Conservation (phyloP, 306 rosid genomes). For the Glycine latifolia region DNA sequence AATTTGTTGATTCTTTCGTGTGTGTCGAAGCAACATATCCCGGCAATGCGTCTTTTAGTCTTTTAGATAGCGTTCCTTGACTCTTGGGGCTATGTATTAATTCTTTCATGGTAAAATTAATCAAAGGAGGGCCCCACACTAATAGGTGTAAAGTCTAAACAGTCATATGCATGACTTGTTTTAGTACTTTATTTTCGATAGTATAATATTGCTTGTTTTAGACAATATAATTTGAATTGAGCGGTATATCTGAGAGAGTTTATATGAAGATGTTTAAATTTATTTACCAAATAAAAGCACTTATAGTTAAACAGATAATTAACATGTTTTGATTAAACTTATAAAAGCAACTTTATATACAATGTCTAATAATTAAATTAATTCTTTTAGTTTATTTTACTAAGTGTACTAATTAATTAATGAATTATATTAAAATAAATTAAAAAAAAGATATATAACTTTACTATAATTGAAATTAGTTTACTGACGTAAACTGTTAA, state of each 20-base stretch:
- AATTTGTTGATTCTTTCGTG: constrained; percentile 44
- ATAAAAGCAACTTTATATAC: not conserved
- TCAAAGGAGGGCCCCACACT: not conserved
- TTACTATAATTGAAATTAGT: too few relatives aligned
- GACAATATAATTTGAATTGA: not conserved
- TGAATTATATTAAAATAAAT: too few relatives aligned
- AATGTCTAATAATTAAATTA: too few relatives aligned
- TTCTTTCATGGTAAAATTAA: not conserved
- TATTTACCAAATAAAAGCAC: not conserved
- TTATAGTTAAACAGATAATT: not conserved
- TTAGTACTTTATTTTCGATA: not conserved
- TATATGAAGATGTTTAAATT: not conserved
- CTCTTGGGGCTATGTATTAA: constrained; percentile 4
- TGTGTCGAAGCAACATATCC: not conserved
- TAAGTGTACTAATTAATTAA: not conserved
- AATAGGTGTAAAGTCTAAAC: not conserved
- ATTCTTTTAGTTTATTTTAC: too few relatives aligned
- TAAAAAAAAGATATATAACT: too few relatives aligned
- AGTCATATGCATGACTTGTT: not conserved
- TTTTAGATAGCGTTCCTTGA: not conserved
- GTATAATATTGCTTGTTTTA: not conserved
- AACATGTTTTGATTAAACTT: not conserved
- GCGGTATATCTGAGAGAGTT: not conserved
- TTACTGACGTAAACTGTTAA: too few relatives aligned
- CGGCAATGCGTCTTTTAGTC: too few relatives aligned